Evolutionary conservation across 768 basidiomycete species (phyloP).

Genomic region (Tubosaeta sp.): DNA sequence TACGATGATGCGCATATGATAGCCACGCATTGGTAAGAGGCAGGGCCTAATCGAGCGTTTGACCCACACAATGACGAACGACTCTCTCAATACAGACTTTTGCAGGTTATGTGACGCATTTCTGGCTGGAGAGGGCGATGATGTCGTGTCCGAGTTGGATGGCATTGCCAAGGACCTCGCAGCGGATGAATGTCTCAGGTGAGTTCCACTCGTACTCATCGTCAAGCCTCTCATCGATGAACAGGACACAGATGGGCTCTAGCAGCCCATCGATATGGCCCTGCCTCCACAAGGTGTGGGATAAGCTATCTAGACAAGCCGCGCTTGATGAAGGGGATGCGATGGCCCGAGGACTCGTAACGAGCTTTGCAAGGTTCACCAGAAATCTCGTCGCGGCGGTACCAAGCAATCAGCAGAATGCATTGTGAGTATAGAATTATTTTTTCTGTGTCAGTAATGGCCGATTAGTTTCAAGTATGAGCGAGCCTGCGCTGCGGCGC

Average conservation of each 20-base stretch:
- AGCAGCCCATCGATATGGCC: slow-evolving; percentile 50
- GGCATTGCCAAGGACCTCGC: slow-evolving; percentile 49
- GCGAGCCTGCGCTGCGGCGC: slow-evolving; percentile 65
- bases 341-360: slow-evolving; percentile 38
- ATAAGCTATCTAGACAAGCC: slow-evolving; percentile 28
- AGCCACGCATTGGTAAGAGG: slow-evolving; percentile 43
- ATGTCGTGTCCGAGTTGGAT: slow-evolving; percentile 41
- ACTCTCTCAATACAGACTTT: slow-evolving; percentile 30
- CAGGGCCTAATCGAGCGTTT: not conserved
- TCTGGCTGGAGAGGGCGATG: slow-evolving; percentile 27
- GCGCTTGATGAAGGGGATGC: slow-evolving; percentile 32
- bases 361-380: slow-evolving; percentile 69
- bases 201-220: not conserved
- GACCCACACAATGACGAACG: slow-evolving; percentile 1
- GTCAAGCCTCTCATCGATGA: not conserved
- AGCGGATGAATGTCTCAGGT: slow-evolving; percentile 37
- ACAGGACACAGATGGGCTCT: slow-evolving; percentile 34
- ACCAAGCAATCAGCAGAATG: slow-evolving; percentile 62
- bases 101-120: slow-evolving; percentile 41
- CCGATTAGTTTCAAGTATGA: slow-evolving; percentile 43
- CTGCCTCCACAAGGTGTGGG: slow-evolving; percentile 55
- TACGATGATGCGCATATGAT: slow-evolving; percentile 50
- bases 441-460: not conserved
- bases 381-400: slow-evolving; percentile 81
- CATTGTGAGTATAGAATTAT: slow-evolving; percentile 57